A percentile compares a stretch with the other conserved stretches of the same genome.
These are phyloP conservation scores for Pseudocercospora crystallina DNA, from an alignment of 2,329 filamentous ascomycete species.

Conservation along the genomic window DNA sequence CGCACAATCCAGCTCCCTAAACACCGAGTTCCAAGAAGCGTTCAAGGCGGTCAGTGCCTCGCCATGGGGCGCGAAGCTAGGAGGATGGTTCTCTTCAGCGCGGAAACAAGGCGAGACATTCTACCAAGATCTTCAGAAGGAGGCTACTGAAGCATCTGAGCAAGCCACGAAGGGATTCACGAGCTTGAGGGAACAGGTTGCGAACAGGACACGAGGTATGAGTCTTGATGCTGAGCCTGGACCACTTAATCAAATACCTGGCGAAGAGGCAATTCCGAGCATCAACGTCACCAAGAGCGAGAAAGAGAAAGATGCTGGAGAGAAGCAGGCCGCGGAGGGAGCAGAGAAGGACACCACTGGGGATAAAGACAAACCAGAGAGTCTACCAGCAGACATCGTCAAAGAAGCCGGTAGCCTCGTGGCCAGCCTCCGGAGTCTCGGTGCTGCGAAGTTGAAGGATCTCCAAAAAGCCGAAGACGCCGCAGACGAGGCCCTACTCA, in stretches of 20 bases:
- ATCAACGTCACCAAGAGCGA: not conserved
- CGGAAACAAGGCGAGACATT: constrained; percentile 89
- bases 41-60: constrained; percentile 91
- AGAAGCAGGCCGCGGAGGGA: constrained; percentile 6
- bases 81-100: constrained; percentile 86
- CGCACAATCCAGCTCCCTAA: constrained; percentile 50
- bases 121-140: constrained; percentile 77
- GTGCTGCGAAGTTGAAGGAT: constrained; percentile 67
- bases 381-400: constrained; percentile 50
- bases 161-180: constrained; percentile 81
- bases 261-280: constrained; percentile 31
- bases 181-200: constrained; percentile 54
- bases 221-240: constrained; percentile 25
- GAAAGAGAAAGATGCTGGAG: constrained; percentile 5
- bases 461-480: constrained; percentile 92
- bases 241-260: constrained; percentile 22
- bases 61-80: constrained; percentile 85
- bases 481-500: constrained; percentile 89
- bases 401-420: constrained; percentile 67
- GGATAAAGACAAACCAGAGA: constrained; percentile 40
- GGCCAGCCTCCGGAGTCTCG: constrained; percentile 58
- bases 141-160: constrained; percentile 66
- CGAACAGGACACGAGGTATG: constrained; percentile 29
- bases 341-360: constrained; percentile 11
- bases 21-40: constrained; percentile 87